A percentile compares a stretch with the other conserved stretches of the same genome.
Evolutionary conservation across 192 early-diverging fungal species (phyloP).

Genomic region (Gamsiella multidivaricata): DNA sequence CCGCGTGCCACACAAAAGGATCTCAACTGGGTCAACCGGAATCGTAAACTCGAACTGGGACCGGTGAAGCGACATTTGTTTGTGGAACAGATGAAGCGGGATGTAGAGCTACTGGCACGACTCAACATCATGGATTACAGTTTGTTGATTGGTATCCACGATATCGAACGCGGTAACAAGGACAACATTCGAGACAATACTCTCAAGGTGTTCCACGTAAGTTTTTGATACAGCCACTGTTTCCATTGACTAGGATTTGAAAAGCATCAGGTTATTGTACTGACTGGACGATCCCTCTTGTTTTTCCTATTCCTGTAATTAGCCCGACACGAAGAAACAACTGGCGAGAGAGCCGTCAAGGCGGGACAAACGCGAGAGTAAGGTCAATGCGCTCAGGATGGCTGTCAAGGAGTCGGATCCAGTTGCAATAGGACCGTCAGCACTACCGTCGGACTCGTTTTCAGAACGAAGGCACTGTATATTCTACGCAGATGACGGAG

Average conservation of each 20-base stretch:
- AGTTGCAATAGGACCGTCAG: constrained; percentile 65
- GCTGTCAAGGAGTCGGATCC: constrained; percentile 70
- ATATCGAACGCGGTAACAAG: constrained; percentile 83
- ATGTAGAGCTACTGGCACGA: constrained; percentile 80
- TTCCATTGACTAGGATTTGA: too few species aligned
- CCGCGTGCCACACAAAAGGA: constrained; percentile 96
- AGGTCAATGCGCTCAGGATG: constrained; percentile 64
- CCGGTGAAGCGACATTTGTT: constrained; percentile 83
- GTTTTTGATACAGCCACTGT: background rate
- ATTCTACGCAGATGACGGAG: constrained; percentile 94
- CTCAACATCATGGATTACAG: constrained; percentile 99
- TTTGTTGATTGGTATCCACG: constrained; percentile 92
- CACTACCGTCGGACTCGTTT: constrained; percentile 65
- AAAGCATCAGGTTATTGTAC: too few species aligned
- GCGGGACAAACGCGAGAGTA: constrained; percentile 63
- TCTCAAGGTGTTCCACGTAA: constrained; percentile 79
- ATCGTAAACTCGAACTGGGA: constrained; percentile 83
- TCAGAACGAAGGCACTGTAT: constrained; percentile 77
- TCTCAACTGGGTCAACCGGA: constrained; percentile 89
- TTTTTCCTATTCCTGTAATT: constrained; percentile 4
- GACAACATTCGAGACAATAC: constrained; percentile 94
- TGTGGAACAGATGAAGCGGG: constrained; percentile 86
- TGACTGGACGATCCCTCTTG: too few species aligned
- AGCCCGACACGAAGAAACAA: constrained; percentile 61
- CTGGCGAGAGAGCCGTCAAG: constrained; percentile 56